These are phyloP conservation scores for Tolypocladium pustulatum DNA, from an alignment of 2,329 filamentous ascomycete species.

Conservation along the genomic window DNA sequence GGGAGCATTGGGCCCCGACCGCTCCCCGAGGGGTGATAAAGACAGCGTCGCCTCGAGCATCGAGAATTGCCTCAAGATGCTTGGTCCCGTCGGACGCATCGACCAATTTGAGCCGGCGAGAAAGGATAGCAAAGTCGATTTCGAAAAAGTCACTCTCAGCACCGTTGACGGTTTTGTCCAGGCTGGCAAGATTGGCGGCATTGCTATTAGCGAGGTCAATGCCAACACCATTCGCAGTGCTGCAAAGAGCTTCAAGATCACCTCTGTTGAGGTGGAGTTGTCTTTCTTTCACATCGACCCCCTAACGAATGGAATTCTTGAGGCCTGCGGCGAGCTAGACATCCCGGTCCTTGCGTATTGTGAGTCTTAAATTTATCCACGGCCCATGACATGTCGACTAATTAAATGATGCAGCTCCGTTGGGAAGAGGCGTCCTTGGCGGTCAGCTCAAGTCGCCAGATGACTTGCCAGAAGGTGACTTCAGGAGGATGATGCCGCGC, in stretches of 20 bases:
- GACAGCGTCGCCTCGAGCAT: slow-evolving; percentile 45
- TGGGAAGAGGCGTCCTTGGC: slow-evolving; percentile 37
- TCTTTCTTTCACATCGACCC: slow-evolving; percentile 38
- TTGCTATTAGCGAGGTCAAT: slow-evolving; percentile 41
- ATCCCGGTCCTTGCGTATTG: slow-evolving; percentile 65
- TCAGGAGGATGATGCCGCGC: slow-evolving; percentile 36
- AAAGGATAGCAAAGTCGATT: slow-evolving; percentile 37
- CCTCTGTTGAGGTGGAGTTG: slow-evolving; percentile 43
- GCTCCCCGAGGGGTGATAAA: slow-evolving; percentile 38
- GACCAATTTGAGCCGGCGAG: slow-evolving; percentile 51
- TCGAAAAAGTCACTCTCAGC: slow-evolving; percentile 31
- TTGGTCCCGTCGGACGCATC: slow-evolving; percentile 46
- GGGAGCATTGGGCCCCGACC: slow-evolving; percentile 31
- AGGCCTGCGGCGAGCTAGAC: slow-evolving; percentile 47
- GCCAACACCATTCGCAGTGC: slow-evolving; percentile 38
- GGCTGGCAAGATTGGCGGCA: slow-evolving; percentile 38
- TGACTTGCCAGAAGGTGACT: slow-evolving; percentile 45
- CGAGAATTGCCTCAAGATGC: slow-evolving; percentile 40
- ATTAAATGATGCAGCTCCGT: slow-evolving; percentile 24
- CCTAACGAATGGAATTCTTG: slow-evolving; percentile 39
- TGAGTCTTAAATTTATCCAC: slow-evolving; percentile 14
- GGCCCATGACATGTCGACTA: slow-evolving; percentile 2
- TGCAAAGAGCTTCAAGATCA: slow-evolving; percentile 31
- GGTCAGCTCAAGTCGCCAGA: slow-evolving; percentile 39
- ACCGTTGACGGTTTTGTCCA: slow-evolving; percentile 39